Evolutionary conservation across 2,329 filamentous ascomycete genomes (phyloP).

Genomic region (Colletotrichum tamarilloi): DNA sequence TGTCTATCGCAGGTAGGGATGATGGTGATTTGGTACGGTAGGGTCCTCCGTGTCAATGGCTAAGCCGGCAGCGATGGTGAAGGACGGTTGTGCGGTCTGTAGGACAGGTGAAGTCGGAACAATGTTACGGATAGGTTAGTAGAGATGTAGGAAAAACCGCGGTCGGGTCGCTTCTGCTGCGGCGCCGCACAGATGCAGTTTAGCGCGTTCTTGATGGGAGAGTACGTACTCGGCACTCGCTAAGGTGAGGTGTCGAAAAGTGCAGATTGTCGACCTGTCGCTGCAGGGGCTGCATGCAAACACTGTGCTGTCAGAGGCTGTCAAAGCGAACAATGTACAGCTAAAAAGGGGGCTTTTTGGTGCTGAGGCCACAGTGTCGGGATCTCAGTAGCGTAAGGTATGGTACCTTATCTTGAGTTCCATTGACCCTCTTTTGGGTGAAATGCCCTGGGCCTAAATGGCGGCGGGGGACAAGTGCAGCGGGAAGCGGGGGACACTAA

Average conservation of each 20-base stretch:
- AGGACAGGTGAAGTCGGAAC: conserved; percentile 27
- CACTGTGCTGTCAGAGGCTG: conserved; percentile 28
- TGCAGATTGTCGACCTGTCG: neutral
- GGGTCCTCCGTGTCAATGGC: conserved; percentile 9
- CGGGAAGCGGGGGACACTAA: conserved; percentile 24
- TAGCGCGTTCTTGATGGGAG: conserved; percentile 12
- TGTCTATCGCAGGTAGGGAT: neutral
- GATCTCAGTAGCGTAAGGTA: neutral
- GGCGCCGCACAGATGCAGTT: conserved; percentile 31
- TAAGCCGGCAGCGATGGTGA: neutral
- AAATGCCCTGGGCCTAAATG: neutral
- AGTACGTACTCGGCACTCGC: neutral
- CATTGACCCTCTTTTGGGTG: neutral
- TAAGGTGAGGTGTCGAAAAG: neutral
- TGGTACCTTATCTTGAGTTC: neutral
- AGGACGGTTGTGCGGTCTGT: neutral
- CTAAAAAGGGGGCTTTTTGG: neutral
- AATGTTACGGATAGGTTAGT: conserved; percentile 5
- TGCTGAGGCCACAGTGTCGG: conserved; percentile 16
- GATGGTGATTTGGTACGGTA: neutral
- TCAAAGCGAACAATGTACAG: conserved; percentile 1
- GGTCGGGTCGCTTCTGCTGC: conserved; percentile 24
- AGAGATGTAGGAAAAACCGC: conserved; percentile 6
- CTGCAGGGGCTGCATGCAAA: neutral
- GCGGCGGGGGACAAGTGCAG: conserved; percentile 6